Evolutionary conservation across 2,329 filamentous ascomycete genomes (phyloP), one percentile per base, ranked within the genome.

Genomic region (Phaeosphaeria sp.): DNA sequence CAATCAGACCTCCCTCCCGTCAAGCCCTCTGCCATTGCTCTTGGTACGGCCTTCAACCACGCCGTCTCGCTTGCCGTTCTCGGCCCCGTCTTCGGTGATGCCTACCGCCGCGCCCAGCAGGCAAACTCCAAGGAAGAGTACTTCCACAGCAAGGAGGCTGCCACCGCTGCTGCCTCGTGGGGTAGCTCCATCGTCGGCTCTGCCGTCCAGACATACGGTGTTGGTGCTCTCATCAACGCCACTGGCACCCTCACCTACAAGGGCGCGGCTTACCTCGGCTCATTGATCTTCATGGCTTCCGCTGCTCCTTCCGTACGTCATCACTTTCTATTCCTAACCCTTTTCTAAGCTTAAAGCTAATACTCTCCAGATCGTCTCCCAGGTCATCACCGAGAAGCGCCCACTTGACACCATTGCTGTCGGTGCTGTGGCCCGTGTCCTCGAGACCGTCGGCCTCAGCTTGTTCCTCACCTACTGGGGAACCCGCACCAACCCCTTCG

Each of bases 391-490:
- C 47, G 94, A 98, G 87, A 96, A 94, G 86, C 90, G 93, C 59
- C 91, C 94, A 52, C 80, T 95, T 58, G 94, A 98, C 80, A 94
- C 91, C 62, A 88, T 98, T 68, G 92, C 92, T 68, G 90, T 97
- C 66, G 91, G 90, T 75, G 87, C 90, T 62, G 81, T 95, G 50
- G 90, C 91, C 74, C 93, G 95, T 81, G 82, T 95, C 69, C 87
- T 97, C 69, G 95, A 98, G 87, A 97, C 95, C 2, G 87, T 98
- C 59, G 95, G 94, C 64, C 87, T 98, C 58, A 93, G 90, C 63
- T 78, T 97, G 73, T 92, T 98, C 87, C 85, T 98, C 72, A 97
- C 92, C 77, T 98, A 92, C 90, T 98, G 94, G 94, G 94, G 94
- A 74, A 97, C 94, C 74, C 90, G 91, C 77, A 95, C 92, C 81